These are phyloP conservation scores for Sugiyamaella valdiviana DNA, from an alignment of 805 yeast species.

Conservation along the genomic window DNA sequence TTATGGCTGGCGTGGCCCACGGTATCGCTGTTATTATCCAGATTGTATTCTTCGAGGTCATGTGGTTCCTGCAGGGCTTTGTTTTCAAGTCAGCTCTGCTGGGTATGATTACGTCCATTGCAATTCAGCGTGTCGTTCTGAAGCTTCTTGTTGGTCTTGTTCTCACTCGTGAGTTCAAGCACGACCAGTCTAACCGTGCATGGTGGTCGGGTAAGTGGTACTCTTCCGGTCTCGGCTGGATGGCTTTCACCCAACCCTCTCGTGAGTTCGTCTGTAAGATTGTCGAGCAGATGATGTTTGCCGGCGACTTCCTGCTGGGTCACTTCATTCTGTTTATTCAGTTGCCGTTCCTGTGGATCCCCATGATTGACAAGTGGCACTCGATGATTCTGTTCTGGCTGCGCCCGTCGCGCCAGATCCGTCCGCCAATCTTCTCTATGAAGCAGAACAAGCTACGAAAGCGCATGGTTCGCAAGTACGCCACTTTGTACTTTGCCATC, in stretches of 20 bases:
- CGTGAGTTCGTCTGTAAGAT: slow-evolving; percentile 94
- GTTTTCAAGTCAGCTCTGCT: slow-evolving; percentile 77
- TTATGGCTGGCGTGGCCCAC: slow-evolving; percentile 92
- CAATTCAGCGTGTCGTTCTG: slow-evolving; percentile 82
- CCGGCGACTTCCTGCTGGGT: slow-evolving; percentile 93
- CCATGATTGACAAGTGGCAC: slow-evolving; percentile 94
- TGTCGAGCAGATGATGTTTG: slow-evolving; percentile 90
- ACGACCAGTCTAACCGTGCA: slow-evolving; percentile 91
- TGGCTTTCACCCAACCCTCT: slow-evolving; percentile 91
- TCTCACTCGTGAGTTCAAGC: slow-evolving; percentile 93
- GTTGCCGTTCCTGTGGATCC: slow-evolving; percentile 78
- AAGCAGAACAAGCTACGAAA: slow-evolving; percentile 94
- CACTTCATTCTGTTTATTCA: slow-evolving; percentile 83
- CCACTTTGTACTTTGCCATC: slow-evolving; percentile 67
- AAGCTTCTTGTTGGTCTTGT: slow-evolving; percentile 70
- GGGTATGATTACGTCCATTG: slow-evolving; percentile 78
- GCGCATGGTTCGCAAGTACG: slow-evolving; percentile 95
- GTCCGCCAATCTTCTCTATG: slow-evolving; percentile 95
- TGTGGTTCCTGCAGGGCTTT: slow-evolving; percentile 97
- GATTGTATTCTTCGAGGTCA: slow-evolving; percentile 80
- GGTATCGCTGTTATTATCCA: slow-evolving; percentile 89
- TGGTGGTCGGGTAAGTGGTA: slow-evolving; percentile 99
- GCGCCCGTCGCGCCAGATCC: slow-evolving; percentile 91
- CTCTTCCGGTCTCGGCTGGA: slow-evolving; percentile 85
- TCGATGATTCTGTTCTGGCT: slow-evolving; percentile 98